Base-by-base conservation (phyloP, 148 eudicot species). In the Cornus controversa region DNA sequence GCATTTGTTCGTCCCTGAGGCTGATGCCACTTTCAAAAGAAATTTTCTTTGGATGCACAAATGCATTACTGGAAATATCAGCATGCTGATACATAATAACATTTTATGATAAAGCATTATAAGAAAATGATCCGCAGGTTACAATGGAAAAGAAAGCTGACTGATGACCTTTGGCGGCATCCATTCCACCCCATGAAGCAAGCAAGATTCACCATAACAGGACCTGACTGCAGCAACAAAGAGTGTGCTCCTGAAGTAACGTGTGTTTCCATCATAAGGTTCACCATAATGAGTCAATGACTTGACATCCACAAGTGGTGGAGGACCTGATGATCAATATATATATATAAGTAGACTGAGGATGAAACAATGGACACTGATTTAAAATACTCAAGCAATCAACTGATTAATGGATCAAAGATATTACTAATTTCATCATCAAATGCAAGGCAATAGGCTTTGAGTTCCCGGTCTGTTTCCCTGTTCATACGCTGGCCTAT, bases 161-260 rank as follows among this genome's bases (percentile, higher is more conserved):
- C 45, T 10, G 69, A 70, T 66, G 67, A 93, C 99, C 98, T 95
- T 95, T 75, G 99, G 99, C n/a, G 99, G 97, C 99, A 95, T 95
- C 99, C 99, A 95, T 70, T 95, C 99, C 58, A 88, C 93, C 58
- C 99, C 99, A 83, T 95, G 99, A 79, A 95, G 99, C 91, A 95
- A 77, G 85, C 91, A 90, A 58, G 98, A 92, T 91, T 95, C 96
- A 77, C 90, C 94, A 82, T 95, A 95, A 79, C 93, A 93, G 67
- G 99, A 90, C 84, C 99, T 89, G 72, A 96, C 99, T 24, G 98
- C 98, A 81, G 98, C 99, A 81, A 96, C 99, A 80, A 93, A 96
- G 45, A 96, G 91, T 22, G 99, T 96, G 83, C 98, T 96, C 87
- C 96, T 90, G 79, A 96, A 96, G 81, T 71, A 96, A 69, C 99